These are phyloP conservation scores for Jimgerdemannia lactiflua DNA, from an alignment of 192 early-diverging fungal genomes.

Conservation along the genomic window DNA sequence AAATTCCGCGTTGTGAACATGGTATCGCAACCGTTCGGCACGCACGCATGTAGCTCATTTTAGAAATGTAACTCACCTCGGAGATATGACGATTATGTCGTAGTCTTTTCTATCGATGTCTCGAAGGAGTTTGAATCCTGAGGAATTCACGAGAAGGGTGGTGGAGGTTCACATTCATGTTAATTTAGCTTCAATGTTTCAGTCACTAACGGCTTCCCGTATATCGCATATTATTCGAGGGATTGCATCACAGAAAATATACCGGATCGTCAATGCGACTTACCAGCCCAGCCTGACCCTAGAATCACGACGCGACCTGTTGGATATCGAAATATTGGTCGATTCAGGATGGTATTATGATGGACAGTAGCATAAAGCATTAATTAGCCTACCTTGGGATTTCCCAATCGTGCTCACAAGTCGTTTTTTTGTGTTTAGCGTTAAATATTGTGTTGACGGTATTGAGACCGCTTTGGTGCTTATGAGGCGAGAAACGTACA, in stretches of 20 bases:
- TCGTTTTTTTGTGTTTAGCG: neutral
- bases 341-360: too few species aligned
- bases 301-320: constrained; percentile 7
- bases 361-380: neutral
- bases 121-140: constrained; percentile 71
- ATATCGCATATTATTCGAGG: neutral
- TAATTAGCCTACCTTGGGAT: neutral
- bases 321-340: neutral
- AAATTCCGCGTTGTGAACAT: neutral
- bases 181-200: neutral
- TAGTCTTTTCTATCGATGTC: constrained; percentile 64
- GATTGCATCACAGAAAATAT: neutral
- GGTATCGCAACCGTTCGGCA: neutral
- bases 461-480: neutral
- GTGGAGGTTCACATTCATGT: neutral
- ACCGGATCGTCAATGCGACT: neutral
- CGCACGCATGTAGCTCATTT: neutral
- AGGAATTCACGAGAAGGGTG: constrained; percentile 34
- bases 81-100: constrained; percentile 76
- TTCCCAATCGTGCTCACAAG: neutral
- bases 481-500: too few species aligned
- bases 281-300: constrained; percentile 61
- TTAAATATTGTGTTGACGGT: neutral
- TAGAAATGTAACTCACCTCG: constrained; percentile 39
- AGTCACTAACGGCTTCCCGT: neutral